Percentiles rank a stretch among this genome's conserved stretches.
Evolutionary conservation across 1,284 basidiomycete species (phyloP).

Genomic region (Sporisorium sorghi): DNA sequence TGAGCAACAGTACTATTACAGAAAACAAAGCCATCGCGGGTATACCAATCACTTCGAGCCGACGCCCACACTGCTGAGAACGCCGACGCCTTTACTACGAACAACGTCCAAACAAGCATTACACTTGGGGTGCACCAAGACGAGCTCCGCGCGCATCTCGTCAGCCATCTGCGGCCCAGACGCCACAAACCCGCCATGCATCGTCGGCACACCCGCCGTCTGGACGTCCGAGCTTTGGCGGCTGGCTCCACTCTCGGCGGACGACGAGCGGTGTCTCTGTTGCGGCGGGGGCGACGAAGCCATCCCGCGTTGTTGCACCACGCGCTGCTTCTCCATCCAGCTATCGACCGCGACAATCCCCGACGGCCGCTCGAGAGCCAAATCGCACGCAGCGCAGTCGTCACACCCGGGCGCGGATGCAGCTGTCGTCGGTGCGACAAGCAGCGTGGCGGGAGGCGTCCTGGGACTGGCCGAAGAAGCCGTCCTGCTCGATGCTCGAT

Average conservation of each 20-base stretch:
- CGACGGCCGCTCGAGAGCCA: slow-evolving; percentile 47
- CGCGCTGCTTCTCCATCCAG: slow-evolving; percentile 44
- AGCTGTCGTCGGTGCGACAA: slow-evolving; percentile 5
- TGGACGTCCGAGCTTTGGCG: slow-evolving; percentile 2
- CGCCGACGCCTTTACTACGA: slow-evolving; percentile 33
- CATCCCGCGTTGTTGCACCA: not conserved
- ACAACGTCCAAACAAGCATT: slow-evolving; percentile 39
- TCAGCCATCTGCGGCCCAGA: slow-evolving; percentile 5
- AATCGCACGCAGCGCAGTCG: slow-evolving; percentile 58
- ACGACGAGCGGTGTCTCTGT: slow-evolving; percentile 8
- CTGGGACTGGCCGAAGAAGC: slow-evolving; percentile 29
- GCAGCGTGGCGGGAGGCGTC: slow-evolving; percentile 15
- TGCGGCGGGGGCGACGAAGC: slow-evolving; percentile 1
- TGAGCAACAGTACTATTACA: not conserved
- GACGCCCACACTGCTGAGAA: slow-evolving; percentile 38
- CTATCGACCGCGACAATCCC: slow-evolving; percentile 55
- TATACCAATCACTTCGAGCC: slow-evolving; percentile 5
- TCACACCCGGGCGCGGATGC: slow-evolving; percentile 29
- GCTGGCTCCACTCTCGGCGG: slow-evolving; percentile 11
- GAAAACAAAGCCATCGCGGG: not conserved
- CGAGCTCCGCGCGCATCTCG: slow-evolving; percentile 36
- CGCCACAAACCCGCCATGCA: slow-evolving; percentile 42
- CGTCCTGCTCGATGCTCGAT: slow-evolving; percentile 18
- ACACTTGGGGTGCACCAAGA: slow-evolving; percentile 44
- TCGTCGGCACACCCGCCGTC: slow-evolving; percentile 8